Evolutionary conservation across 2,329 filamentous ascomycete genomes (phyloP), one percentile per base, ranked within the genome.

Genomic region (Penicillium sclerotigenum): DNA sequence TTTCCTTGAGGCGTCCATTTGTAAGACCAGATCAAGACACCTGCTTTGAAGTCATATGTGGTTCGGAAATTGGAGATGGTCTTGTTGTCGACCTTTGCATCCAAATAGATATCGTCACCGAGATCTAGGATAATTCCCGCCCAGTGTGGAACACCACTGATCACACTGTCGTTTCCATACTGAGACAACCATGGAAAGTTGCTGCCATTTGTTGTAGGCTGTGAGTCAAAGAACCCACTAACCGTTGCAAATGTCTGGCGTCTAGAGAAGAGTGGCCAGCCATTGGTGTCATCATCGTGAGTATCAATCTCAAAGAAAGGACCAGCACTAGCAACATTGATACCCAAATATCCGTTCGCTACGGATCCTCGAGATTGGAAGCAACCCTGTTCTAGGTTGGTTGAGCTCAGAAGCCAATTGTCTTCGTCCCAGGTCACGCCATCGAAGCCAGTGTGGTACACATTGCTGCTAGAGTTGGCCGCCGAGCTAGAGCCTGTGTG

Each of bases 141-240:
- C 80, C 86, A 88, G 67, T 90, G 87, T 7, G 88, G 88, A 16
- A 91, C 80, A 24, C 88, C 88, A 49, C 82, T 83, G 59, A 90
- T 87, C 48, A 88, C 85, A 62, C 83, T 87, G 65, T 91, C 87
- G 55, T 83, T 82, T 7, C 87, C 87, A 71, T 88, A 87, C 61
- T 89, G 83, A 54, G 83, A 79, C 41, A 90, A 70, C 86, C 87
- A 89, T 0, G 79, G 79, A 62, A 87, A 89, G 62, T 89, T 89
- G 7, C 81, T 81, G 0, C 80, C 79, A 42, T 83, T 84, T 0
- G 80, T 83, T 29, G 77, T 80, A 3, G 79, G 77, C 66, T 88
- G 84, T 3, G 76, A 76, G 59, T 88, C 80, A 68, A 81, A 89
- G 66, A 89, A 89, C 1, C 87, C 87, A 5, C 83, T 81, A 28